Evolutionary conservation across 129 eudicot genomes (phyloP).

Genomic region (Flaveria linearis): DNA sequence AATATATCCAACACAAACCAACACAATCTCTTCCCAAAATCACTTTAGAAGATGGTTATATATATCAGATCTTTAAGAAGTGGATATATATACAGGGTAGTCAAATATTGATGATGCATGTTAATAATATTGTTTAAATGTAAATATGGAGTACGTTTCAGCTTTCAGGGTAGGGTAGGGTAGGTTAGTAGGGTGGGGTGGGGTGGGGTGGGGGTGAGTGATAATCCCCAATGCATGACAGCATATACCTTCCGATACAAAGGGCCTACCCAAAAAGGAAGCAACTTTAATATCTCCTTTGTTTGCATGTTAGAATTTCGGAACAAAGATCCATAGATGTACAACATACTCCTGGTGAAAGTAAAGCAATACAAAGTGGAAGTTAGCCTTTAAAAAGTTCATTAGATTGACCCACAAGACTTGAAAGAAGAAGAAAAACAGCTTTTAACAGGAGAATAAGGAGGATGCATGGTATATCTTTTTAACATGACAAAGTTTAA

Average conservation of each 20-base stretch:
- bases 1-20: constrained; percentile 26
- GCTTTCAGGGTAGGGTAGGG: constrained; percentile 29
- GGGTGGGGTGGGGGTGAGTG: constrained; percentile 29
- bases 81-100: constrained; percentile 21
- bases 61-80: constrained; percentile 32
- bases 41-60: constrained; percentile 26
- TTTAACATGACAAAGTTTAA: constrained; percentile 32
- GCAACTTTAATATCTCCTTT: constrained; percentile 53
- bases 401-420: constrained; percentile 39
- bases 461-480: constrained; percentile 30
- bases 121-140: constrained; percentile 22
- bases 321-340: constrained; percentile 63
- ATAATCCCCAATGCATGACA: constrained; percentile 53
- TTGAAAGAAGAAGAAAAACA: constrained; percentile 38
- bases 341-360: constrained; percentile 49
- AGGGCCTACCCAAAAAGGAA: constrained; percentile 52
- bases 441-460: constrained; percentile 51
- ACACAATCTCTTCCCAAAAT: constrained; percentile 21
- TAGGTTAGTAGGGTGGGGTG: constrained; percentile 6
- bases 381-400: constrained; percentile 54
- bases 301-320: constrained; percentile 53
- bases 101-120: constrained; percentile 9
- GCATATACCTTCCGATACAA: constrained; percentile 37
- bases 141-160: constrained; percentile 25
- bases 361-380: constrained; percentile 59